A percentile compares a stretch with the other conserved stretches of the same genome.
Conservation (phyloP, 108 stramenopile genomes). For the Pseudonitzschia multiseries region DNA sequence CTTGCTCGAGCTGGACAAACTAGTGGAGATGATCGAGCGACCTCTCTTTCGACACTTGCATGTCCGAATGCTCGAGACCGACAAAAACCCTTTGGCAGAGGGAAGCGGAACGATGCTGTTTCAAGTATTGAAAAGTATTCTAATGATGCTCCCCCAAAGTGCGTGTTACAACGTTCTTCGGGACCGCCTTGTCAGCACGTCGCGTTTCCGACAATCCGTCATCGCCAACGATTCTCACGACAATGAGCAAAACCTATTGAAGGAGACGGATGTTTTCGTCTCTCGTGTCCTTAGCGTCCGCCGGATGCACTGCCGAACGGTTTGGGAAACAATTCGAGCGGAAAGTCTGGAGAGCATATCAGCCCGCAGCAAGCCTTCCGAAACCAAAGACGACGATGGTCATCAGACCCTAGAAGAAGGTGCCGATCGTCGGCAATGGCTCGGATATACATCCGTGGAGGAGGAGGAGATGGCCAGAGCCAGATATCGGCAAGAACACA, state of each 20-base stretch:
- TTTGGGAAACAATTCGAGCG: conserved; percentile 75
- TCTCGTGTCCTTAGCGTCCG: conserved; percentile 59
- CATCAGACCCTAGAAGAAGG: conserved; percentile 39
- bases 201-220: conserved; percentile 77
- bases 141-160: conserved; percentile 85
- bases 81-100: conserved; percentile 63
- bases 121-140: conserved; percentile 59
- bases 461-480: conserved; percentile 50
- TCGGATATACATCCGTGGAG: conserved; percentile 64
- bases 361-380: background rate
- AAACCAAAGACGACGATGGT: conserved; percentile 7
- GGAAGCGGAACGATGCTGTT: conserved; percentile 88
- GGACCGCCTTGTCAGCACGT: conserved; percentile 63
- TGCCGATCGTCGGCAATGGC: conserved; percentile 65
- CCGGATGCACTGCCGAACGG: conserved; percentile 67
- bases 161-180: conserved; percentile 75
- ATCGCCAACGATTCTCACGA: conserved; percentile 21
- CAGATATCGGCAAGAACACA: conserved; percentile 35
- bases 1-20: conserved; percentile 74
- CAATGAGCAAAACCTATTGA: conserved; percentile 12
- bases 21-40: conserved; percentile 82
- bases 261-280: conserved; percentile 61
- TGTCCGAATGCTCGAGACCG: conserved; percentile 77
- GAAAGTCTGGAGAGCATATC: conserved; percentile 68
- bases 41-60: conserved; percentile 87